Evolutionary conservation across 441 rosid species (phyloP).

Genomic region (Brassica balearica): DNA sequence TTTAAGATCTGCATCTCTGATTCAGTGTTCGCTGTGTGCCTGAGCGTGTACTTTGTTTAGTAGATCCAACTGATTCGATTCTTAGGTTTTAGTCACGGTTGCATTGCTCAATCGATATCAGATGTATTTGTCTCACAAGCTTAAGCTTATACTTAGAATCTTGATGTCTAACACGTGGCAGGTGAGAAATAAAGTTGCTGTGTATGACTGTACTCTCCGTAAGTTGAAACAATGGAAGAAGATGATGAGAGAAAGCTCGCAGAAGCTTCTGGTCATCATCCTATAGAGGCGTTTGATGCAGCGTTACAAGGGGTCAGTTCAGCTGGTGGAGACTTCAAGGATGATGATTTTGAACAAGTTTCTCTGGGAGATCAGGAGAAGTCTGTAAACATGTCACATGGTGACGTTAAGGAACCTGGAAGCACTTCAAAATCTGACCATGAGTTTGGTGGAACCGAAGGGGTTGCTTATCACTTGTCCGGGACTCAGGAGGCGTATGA

Average conservation of each 20-base stretch:
- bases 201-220: slow-evolving; percentile 44
- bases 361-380: slow-evolving; percentile 79
- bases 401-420: slow-evolving; percentile 46
- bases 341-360: slow-evolving; percentile 87
- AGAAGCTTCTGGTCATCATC: slow-evolving; percentile 47
- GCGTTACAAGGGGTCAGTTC: neutral
- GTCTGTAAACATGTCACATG: slow-evolving; percentile 45
- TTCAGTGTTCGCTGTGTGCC: slow-evolving; percentile 7
- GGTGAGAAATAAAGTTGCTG: slow-evolving; percentile 36
- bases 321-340: slow-evolving; percentile 52
- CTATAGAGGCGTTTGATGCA: slow-evolving; percentile 45
- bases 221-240: slow-evolving; percentile 68
- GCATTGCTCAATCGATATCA: neutral
- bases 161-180: slow-evolving; percentile 44
- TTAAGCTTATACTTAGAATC: slow-evolving; percentile 10
- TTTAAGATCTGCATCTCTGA: slow-evolving; percentile 38
- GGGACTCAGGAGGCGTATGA: slow-evolving; percentile 47
- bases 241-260: slow-evolving; percentile 64
- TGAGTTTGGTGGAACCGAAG: slow-evolving; percentile 51
- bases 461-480: slow-evolving; percentile 45
- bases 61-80: slow-evolving; percentile 39
- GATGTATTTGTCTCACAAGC: slow-evolving; percentile 17
- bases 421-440: slow-evolving; percentile 54
- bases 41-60: slow-evolving; percentile 3
- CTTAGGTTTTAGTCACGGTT: slow-evolving; percentile 21